Evolutionary conservation across 176 grass and related monocot species (phyloP).

Genomic region (Eleusine coracana): DNA sequence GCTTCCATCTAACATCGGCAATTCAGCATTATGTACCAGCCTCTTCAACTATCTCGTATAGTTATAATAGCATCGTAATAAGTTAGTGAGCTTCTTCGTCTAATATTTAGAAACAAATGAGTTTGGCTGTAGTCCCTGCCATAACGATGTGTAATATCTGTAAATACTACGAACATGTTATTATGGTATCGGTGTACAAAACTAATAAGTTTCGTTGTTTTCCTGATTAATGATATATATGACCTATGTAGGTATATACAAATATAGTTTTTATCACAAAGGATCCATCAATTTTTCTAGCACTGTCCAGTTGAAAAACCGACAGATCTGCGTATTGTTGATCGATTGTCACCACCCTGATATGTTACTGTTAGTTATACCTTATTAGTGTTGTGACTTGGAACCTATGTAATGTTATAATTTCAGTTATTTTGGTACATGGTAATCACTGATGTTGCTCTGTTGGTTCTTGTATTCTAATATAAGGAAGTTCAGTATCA

Average conservation of each 20-base stretch:
- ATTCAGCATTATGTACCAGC: not conserved
- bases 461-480: conserved; percentile 7
- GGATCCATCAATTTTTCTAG: not conserved
- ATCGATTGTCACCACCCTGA: not conserved
- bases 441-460: not conserved
- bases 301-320: not conserved
- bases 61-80: too few relatives aligned
- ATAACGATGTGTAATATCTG: not conserved
- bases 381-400: not conserved
- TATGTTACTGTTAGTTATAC: not conserved
- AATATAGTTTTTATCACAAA: not conserved
- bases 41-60: too few relatives aligned
- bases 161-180: not conserved
- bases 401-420: not conserved
- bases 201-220: not conserved
- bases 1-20: not conserved
- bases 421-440: not conserved
- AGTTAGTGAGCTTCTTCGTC: too few relatives aligned
- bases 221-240: not conserved
- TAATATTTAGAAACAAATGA: not conserved
- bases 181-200: not conserved
- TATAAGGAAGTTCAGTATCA: conserved; percentile 15
- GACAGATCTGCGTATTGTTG: not conserved
- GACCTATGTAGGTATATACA: not conserved
- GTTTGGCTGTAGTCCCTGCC: not conserved